Evolutionary conservation across 129 eudicot genomes (phyloP), one percentile per base, ranked within the genome.

Genomic region (Tagetes erecta): DNA sequence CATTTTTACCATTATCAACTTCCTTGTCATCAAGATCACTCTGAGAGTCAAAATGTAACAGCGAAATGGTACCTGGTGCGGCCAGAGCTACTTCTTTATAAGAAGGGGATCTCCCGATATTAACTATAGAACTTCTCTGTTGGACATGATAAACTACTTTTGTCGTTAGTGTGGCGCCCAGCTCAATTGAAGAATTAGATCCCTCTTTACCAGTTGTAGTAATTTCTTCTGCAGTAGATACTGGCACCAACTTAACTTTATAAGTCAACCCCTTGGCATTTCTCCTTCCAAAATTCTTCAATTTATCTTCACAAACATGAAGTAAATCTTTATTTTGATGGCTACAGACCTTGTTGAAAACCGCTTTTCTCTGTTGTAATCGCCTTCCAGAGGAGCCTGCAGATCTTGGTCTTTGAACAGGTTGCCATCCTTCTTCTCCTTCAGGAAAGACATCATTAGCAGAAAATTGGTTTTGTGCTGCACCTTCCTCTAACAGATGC

Each of bases 71-170:
- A 57, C 99, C 99, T 0, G 99, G 99, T 38, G 96, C 97, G 59
- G 99, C 99, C 77, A 95, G 37, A 40, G 99, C 99, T 44, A 95
- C 99, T 76, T 95, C 99, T 85, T 95, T 95, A 70, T 95, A 95
- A 45, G 99, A 95, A 80, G 97, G 99, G 60, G 99, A 95, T 78
- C 89, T 88, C 13, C 96, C 97, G 3, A 95, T 83, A 82, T 90
- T 88, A 68, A 95, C 92, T 56, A 88, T 83, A 27, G 96, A 86
- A 72, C 91, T 75, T 81, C 84, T 91, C 79, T 84, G 86, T 1
- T 80, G 76, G 62, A 76, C 76, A 20, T 80, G 80, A 52, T 74
- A 87, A 62, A 69, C 82, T 77, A 89, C 96, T 80, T 76, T 84
- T 34, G 76, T 55, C 67, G 64, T 75, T 3, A 86, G 84, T 71